A percentile compares a stretch with the other conserved stretches of the same genome.
Conservation (phyloP, 2,329 filamentous ascomycete species). For the Alternaria rosae region DNA sequence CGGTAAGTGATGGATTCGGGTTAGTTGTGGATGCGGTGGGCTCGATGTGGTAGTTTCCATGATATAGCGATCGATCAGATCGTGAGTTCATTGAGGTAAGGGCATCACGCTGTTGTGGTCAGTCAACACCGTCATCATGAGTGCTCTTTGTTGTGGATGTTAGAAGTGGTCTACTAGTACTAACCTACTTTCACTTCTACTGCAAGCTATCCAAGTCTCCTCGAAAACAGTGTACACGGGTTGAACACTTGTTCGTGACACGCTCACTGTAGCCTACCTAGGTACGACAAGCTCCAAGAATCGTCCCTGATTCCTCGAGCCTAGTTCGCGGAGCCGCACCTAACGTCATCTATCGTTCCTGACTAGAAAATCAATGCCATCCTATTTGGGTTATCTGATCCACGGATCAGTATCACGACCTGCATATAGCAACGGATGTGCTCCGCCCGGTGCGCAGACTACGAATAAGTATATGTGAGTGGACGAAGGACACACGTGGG, state of each 20-base stretch:
- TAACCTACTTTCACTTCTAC: neutral
- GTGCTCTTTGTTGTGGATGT: neutral
- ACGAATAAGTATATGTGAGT: neutral
- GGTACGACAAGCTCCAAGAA: neutral
- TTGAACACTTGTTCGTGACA: neutral
- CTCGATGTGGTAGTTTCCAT: neutral
- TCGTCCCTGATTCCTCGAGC: neutral
- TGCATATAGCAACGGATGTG: neutral
- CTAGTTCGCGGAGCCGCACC: neutral
- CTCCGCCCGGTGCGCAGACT: neutral
- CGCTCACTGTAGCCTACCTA: neutral
- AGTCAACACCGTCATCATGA: neutral
- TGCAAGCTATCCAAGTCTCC: neutral
- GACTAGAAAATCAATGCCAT: neutral
- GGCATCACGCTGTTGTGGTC: no score
- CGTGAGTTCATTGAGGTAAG: neutral
- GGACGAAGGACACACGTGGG: neutral
- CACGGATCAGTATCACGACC: neutral
- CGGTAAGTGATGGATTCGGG: neutral
- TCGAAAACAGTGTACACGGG: no score
- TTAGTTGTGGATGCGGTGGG: neutral
- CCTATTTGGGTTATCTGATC: neutral
- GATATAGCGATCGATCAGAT: neutral
- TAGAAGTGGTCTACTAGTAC: rapidly evolving
- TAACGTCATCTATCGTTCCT: neutral